Evolutionary conservation across 225 moss, liverwort and hornwort species (phyloP), one percentile per base, ranked within the genome.

Genomic region (Ulota crispa): DNA sequence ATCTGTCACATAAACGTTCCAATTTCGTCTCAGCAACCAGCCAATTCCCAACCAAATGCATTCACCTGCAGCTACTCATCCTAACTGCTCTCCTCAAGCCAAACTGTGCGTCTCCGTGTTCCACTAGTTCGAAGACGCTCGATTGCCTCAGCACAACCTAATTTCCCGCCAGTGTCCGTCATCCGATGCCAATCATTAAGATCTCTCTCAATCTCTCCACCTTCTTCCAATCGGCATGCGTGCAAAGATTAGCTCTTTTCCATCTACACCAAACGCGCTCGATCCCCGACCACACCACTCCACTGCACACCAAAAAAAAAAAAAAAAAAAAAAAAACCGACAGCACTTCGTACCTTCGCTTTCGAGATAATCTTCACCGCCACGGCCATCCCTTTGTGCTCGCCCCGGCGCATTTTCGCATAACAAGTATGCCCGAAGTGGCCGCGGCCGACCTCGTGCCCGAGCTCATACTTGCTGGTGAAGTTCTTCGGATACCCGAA

Each of bases 281-380:
- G 64, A 82, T 82, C 69, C 72, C 45, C 45, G 21, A 36, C 45
- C 23, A 56, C 11, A 66, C n/a, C 54, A 80, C 39, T 57, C 68
- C 37, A 36, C 70, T 19, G 68, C 27, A 56, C 20, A 32, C 36
- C n/a, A n/a, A n/a, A n/a, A n/a, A n/a, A n/a, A n/a, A n/a, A n/a
- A n/a, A 21, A 36, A 61, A 13, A 14, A 13, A 61, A 5, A 36
- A 45, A 79, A 63, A 41, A 45, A 45, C 45, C 45, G 45, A 45
- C 53, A n/a, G 30, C 76, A 34, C 47, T 36, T 52, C 67, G 24
- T 80, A 94, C 96, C 93, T 96, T 96, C 9, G 94, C 96, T 83
- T 96, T 96, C 4, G 96, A 96, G 80, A 96, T 96, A 70, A 96
- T 96, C 87, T 96, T 96, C 76, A 96, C 96, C 71, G 96, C 96